These are phyloP conservation scores for Mariannaea elegans DNA, from an alignment of 2,329 filamentous ascomycete genomes.

Conservation along the genomic window DNA sequence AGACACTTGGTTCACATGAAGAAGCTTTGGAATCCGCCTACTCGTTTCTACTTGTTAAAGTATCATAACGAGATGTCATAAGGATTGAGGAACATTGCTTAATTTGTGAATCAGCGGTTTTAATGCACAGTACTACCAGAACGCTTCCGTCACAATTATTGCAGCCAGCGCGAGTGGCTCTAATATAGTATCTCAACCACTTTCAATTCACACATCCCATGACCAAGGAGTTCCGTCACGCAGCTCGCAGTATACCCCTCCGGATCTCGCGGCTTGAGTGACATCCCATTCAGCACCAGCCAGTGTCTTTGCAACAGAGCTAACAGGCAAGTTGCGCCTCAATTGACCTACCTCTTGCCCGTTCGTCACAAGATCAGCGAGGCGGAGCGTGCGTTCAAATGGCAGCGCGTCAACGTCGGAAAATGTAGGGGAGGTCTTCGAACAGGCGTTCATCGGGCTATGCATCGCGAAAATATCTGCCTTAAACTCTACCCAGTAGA, in stretches of 20 bases:
- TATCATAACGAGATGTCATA: no score
- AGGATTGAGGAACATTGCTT: no score
- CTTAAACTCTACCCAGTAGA: conserved; percentile 19
- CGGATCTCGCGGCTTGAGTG: conserved; percentile 1
- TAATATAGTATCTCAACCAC: no score
- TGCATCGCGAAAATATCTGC: conserved; percentile 2
- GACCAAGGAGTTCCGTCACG: conserved; percentile 16
- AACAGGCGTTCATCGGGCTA: conserved; percentile 8
- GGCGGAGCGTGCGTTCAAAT: neutral
- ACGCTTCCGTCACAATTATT: no score
- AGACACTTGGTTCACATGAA: no score
- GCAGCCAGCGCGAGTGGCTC: no score
- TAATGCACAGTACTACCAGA: no score
- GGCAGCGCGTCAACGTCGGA: neutral
- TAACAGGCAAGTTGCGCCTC: neutral
- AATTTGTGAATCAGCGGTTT: no score
- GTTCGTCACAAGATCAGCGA: neutral
- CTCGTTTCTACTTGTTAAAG: no score
- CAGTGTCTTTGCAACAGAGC: conserved; percentile 13
- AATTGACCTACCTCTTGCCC: neutral
- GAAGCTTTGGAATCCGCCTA: no score
- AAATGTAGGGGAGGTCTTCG: conserved; percentile 3
- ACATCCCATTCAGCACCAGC: conserved; percentile 1
- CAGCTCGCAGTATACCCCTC: conserved; percentile 8
- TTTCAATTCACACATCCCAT: conserved; percentile 14